Base-by-base conservation (phyloP, 2,329 filamentous ascomycete species). In the Penicillium janthinellum region DNA sequence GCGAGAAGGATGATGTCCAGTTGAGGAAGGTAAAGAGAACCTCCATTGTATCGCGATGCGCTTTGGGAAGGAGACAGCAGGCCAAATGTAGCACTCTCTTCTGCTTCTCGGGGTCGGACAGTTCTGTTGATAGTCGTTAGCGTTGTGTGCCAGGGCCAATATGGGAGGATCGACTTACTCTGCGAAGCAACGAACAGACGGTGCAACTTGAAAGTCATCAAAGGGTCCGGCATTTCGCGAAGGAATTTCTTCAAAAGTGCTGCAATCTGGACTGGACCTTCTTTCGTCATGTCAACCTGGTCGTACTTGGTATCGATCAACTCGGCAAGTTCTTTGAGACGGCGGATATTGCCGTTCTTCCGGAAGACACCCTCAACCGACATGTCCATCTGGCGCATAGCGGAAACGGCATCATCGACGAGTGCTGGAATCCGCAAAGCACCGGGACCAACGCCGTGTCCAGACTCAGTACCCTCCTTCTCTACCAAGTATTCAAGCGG, bases 331-430 rank as follows among this genome's bases (percentile, higher is more conserved):
- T 96, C 93, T 67, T 90, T 91, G 47, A 97, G 83, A 67, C 93
- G 91, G 76, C 95, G 94, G 79, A 99, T 97, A 76, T 98, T 99
- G 69, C 95, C 95, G 71, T 98, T 99, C 84, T 99, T 99, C 68
- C 95, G 88, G 86, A 99, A 99, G 22, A 99, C 93, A 70, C 95
- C 95, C 77, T 99, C 95, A 1, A 99, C 92, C 1, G 94, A 98
- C 81, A 99, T 92, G 75, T 99, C 95, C 92, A 99, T 98, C 77
- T 94, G 95, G 69, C 93, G 88, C 91, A 99, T 96, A 12, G 93
- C 92, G 4, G 91, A 90, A 39, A 99, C 89, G 51, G 94, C 88
- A 73, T 97, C 94, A 71, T 98, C 94, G n/a, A 99, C 85, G 54
- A 99, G 83, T n/a, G 92, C 90, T 2, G 95, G 95, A 44, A 99